Conservation (phyloP, 192 early-diverging fungal species). For the Phycomyces nitens region DNA sequence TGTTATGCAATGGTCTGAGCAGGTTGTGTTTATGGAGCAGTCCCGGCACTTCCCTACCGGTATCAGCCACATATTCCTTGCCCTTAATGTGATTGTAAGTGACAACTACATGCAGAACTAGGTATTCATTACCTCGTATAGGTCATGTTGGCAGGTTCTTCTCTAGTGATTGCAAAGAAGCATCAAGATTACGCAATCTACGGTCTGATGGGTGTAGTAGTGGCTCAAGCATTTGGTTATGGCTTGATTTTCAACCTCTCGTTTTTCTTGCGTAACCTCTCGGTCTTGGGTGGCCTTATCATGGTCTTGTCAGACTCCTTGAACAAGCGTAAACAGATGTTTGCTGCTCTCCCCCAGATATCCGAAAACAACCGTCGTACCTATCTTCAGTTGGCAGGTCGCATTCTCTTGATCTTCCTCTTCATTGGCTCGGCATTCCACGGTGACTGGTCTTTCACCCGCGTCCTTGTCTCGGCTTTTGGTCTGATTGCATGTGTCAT, state of each 20-base stretch:
- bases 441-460: slow-evolving; percentile 72
- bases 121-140: slow-evolving; percentile 5
- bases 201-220: slow-evolving; percentile 77
- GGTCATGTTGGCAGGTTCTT: slow-evolving; percentile 79
- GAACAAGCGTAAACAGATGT: slow-evolving; percentile 67
- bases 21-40: slow-evolving; percentile 79
- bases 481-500: slow-evolving; percentile 84
- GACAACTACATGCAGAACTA: not conserved
- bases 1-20: slow-evolving; percentile 84
- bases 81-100: slow-evolving; percentile 72
- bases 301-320: slow-evolving; percentile 89
- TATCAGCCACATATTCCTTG: slow-evolving; percentile 82
- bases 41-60: slow-evolving; percentile 79
- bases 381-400: slow-evolving; percentile 90
- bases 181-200: slow-evolving; percentile 81
- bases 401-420: slow-evolving; percentile 88
- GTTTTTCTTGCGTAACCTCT: slow-evolving; percentile 91
- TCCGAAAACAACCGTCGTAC: slow-evolving; percentile 82
- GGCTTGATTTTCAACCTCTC: slow-evolving; percentile 86
- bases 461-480: slow-evolving; percentile 68
- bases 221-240: slow-evolving; percentile 90
- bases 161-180: slow-evolving; percentile 78
- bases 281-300: slow-evolving; percentile 90
- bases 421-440: slow-evolving; percentile 88
- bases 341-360: slow-evolving; percentile 84